These are phyloP conservation scores for Colletotrichum tanaceti DNA, from an alignment of 2,329 filamentous ascomycete species.

Conservation along the genomic window DNA sequence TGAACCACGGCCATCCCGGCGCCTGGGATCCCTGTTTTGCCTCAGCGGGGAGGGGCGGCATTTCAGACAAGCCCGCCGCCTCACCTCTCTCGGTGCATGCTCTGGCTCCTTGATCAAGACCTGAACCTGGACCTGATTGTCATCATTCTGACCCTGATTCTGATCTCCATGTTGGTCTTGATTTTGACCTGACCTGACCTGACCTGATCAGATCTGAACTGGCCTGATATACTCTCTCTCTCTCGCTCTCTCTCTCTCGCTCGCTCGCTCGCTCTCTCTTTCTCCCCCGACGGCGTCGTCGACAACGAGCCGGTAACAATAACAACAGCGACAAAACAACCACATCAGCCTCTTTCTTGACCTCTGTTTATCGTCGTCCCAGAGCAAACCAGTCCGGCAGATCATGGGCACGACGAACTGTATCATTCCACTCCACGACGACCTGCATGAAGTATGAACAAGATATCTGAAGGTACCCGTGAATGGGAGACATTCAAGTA, in stretches of 20 bases:
- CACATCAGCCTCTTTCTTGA: background rate
- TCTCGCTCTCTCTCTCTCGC: too few species aligned
- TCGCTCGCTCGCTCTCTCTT: too few species aligned
- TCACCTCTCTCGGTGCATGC: slow-evolving; percentile 30
- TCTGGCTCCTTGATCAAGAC: slow-evolving; percentile 23
- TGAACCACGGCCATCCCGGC: slow-evolving; percentile 32
- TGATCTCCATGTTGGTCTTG: slow-evolving; percentile 1
- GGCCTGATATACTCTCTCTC: background rate
- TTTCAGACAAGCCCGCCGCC: slow-evolving; percentile 38
- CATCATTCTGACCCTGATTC: background rate
- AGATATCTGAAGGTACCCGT: slow-evolving; percentile 45
- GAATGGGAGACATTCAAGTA: slow-evolving; percentile 50
- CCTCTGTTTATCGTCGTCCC: slow-evolving; percentile 1
- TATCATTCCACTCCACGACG: slow-evolving; percentile 22
- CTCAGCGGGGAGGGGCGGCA: slow-evolving; percentile 38
- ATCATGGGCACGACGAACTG: slow-evolving; percentile 37
- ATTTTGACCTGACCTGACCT: background rate
- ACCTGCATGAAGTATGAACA: slow-evolving; percentile 39
- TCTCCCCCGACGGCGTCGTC: slow-evolving; percentile 20
- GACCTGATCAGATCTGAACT: background rate
- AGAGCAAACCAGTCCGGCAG: slow-evolving; percentile 14
- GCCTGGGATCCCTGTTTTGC: slow-evolving; percentile 32
- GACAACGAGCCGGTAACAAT: slow-evolving; percentile 1
- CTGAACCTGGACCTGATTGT: slow-evolving; percentile 3
- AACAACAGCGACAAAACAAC: background rate